Conservation (phyloP, 495 filamentous ascomycete species). For the Xylaria flabelliformis region DNA sequence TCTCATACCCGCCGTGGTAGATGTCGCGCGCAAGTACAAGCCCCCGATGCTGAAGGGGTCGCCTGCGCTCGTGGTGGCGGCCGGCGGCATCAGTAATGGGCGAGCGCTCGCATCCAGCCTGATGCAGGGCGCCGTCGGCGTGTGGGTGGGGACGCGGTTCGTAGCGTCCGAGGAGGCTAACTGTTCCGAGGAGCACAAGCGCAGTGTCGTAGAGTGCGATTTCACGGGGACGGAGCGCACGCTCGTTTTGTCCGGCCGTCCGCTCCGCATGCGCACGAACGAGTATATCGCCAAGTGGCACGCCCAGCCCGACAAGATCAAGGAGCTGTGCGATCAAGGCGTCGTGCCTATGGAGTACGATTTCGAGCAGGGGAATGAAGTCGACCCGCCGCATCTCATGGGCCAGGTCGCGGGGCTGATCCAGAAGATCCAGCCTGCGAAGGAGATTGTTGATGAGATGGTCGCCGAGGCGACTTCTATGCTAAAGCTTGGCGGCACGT, state of each 20-base stretch:
- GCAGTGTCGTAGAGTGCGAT: conserved; percentile 74
- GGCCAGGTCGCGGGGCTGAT: conserved; percentile 88
- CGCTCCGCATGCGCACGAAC: conserved; percentile 80
- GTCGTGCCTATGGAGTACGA: conserved; percentile 81
- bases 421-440: conserved; percentile 75
- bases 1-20: conserved; percentile 76
- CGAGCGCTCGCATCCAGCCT: conserved; percentile 71
- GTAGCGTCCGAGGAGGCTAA: conserved; percentile 80
- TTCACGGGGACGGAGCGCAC: conserved; percentile 80
- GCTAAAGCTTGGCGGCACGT: conserved; percentile 63
- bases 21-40: conserved; percentile 69
- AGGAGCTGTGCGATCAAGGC: conserved; percentile 71
- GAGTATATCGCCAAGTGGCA: conserved; percentile 85
- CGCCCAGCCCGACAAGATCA: conserved; percentile 70
- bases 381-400: conserved; percentile 88
- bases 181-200: conserved; percentile 78
- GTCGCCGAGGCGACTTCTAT: conserved; percentile 77
- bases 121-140: conserved; percentile 75
- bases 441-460: conserved; percentile 83
- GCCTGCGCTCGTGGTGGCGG: conserved; percentile 72
- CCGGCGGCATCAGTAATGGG: conserved; percentile 76
- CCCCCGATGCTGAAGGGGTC: conserved; percentile 54
- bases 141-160: conserved; percentile 88
- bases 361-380: conserved; percentile 72
- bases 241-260: conserved; percentile 78